Conservation (phyloP, 2,329 filamentous ascomycete genomes). For the Phoma herbarum region DNA sequence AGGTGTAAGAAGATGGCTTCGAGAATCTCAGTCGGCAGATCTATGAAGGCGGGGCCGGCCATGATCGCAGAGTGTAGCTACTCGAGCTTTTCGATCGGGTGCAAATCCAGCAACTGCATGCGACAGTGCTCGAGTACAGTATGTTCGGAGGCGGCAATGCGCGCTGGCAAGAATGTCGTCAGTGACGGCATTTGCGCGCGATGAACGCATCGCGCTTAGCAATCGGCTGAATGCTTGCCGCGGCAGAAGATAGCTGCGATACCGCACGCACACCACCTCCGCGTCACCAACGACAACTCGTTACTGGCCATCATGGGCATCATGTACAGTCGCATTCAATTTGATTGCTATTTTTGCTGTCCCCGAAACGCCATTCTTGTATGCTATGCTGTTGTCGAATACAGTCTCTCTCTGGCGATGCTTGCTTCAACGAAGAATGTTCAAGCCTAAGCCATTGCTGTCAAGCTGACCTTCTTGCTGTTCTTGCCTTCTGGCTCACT, state of each 20-base stretch:
- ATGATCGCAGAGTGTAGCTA: conserved; percentile 16
- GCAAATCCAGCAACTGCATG: background rate
- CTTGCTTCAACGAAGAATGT: background rate
- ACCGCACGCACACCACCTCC: background rate
- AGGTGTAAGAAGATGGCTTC: conserved; percentile 76
- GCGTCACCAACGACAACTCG: background rate
- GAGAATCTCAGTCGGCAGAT: conserved; percentile 84
- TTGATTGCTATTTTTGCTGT: background rate
- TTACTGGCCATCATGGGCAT: background rate
- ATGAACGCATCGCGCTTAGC: conserved; percentile 15
- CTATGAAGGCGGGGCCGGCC: conserved; percentile 34
- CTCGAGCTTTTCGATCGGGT: background rate
- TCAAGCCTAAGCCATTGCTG: background rate
- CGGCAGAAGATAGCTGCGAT: conserved; percentile 5
- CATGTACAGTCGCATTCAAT: background rate
- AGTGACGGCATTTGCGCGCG: conserved; percentile 6
- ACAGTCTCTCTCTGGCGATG: background rate
- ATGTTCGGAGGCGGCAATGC: conserved; percentile 2
- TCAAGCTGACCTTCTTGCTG: background rate
- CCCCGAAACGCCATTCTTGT: background rate
- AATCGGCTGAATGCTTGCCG: background rate
- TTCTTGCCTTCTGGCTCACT: background rate
- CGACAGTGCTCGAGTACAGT: background rate
- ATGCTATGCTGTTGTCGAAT: background rate
- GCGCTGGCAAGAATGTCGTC: conserved; percentile 17